Base-by-base conservation (phyloP, 2,329 filamentous ascomycete genomes). In the Scolecobasidium constrictum region DNA sequence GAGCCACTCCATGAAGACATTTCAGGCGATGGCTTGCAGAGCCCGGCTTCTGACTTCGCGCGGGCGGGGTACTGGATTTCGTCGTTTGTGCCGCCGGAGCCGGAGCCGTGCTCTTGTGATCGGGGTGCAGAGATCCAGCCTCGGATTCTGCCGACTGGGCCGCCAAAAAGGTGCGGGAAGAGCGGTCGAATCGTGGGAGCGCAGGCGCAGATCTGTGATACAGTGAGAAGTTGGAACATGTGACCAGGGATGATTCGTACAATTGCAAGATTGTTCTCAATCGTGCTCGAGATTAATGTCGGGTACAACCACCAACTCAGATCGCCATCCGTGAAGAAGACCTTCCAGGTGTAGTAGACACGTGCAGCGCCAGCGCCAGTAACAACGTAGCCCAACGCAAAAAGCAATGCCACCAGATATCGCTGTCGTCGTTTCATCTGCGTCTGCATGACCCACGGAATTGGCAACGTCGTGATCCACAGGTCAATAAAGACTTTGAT, bases 171-270 rank as follows among this genome's bases (percentile, higher is more conserved):
- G 17, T 26, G 43, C 4, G 37, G 37, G n/a, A 43, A 38, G 11
- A 45, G 28, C 15, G 43, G 43, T 16, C 43, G 43, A 9, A 45
- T 33, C 3, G 38, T 33, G 5, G 43, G 43, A 19, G 38, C 15
- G 38, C 43, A 45, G 5, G 43, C 43, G 18, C 43, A 45, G 20
- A 45, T 36, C 26, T 45, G 21, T n/a, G 35, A 38, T 16, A n/a
- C 12, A 19, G 16, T 6, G 5, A 23, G 31, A 28, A 9, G 11
- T 21, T 13, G 4, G 17, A n/a, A 11, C 4, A 12, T n/a, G 17
- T n/a, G 35, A 2, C 23, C 7, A 3, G 15, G 16, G 18, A n/a
- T 7, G 4, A 3, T 12, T 35, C 43, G 6, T 26, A 43, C 43
- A 12, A 45, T 36, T 13, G 38, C 43, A 18, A 45, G 31, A 17